Conservation (phyloP, 495 filamentous ascomycete species). For the Penicillium fimorum region DNA sequence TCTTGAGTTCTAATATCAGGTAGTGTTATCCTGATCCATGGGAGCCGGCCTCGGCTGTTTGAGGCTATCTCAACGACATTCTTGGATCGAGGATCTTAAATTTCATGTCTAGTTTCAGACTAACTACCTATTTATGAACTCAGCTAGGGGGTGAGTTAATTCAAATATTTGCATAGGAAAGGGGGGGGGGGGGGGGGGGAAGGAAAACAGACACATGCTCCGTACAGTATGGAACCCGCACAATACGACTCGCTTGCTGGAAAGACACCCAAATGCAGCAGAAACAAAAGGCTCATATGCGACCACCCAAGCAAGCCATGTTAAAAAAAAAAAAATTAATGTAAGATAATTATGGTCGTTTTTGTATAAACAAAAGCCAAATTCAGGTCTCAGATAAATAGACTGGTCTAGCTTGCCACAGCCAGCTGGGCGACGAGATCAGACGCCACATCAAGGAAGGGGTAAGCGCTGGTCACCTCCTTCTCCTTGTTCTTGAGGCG, state of each 20-base stretch:
- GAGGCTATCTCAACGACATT: neutral
- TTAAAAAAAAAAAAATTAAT: constrained; percentile 8
- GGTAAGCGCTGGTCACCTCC: constrained; percentile 56
- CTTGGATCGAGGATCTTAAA: neutral
- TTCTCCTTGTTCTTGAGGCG: constrained; percentile 52
- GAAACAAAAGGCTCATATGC: constrained; percentile 6
- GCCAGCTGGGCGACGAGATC: constrained; percentile 55
- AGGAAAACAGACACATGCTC: constrained; percentile 3
- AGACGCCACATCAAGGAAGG: constrained; percentile 55
- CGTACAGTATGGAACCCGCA: constrained; percentile 11
- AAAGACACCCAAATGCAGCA: constrained; percentile 17
- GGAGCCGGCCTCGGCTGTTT: too few relatives aligned
- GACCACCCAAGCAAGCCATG: constrained; percentile 7
- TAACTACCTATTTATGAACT: neutral
- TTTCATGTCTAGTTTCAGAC: neutral
- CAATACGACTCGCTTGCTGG: constrained; percentile 21
- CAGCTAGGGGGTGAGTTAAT: neutral
- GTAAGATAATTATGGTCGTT: constrained; percentile 17
- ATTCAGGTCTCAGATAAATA: neutral
- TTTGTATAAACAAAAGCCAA: constrained; percentile 5
- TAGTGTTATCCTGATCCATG: too few relatives aligned
- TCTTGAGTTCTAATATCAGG: too few relatives aligned
- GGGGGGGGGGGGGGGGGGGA: neutral
- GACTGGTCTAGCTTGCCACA: constrained; percentile 36
- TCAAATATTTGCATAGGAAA: constrained; percentile 13